Evolutionary conservation across 2,329 filamentous ascomycete genomes (phyloP), one percentile per base, ranked within the genome.

Genomic region (Arthrobotrys sphaeroides): DNA sequence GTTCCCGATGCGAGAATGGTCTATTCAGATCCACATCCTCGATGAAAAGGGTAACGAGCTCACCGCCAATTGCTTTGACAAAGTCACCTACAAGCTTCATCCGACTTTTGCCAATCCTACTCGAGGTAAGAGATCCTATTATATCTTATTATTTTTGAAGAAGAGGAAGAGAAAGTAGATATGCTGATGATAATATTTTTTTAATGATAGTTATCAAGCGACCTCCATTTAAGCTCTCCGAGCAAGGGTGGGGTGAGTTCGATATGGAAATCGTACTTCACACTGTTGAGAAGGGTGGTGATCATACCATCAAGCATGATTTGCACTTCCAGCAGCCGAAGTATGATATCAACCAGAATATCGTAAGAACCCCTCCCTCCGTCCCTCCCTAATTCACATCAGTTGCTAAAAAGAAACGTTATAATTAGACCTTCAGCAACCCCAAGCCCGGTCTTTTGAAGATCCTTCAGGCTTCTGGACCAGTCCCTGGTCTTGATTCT

Each of bases 211-310:
- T 88, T 22, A 91, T 97, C 85, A 90, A 90, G 81, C 90, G 91
- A 78, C 88, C 93, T 0, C 95, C 95, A 0, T 99, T 98, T 85
- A 87, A 87, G 78, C 96, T 96, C 83, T 86, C 89, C 78, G 96
- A 99, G 83, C 92, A 97, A 84, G 95, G 95, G 79, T 99, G 95
- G 95, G 95, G 95, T 81, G 95, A 98, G 84, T 99, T 99, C 82
- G 95, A 98, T 82, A 94, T 99, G 89, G 87, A 86, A 53, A 95
- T 98, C 80, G 89, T 91, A 77, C 87, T 96, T 79, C 91, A 90
- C 81, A 91, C 91, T 45, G 89, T 91, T 28, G 93, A 95, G 83
- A 97, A 97, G 86, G 90, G 88, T 69, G 89, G 90, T 70, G 94
- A 97, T 81, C 88, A 93, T 81, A 86, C 88, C 12, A 86, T 99